Percentiles rank a stretch among this genome's conserved stretches.
These are phyloP conservation scores for Ophiosphaerella herpotricha DNA, from an alignment of 2,329 filamentous ascomycete genomes.

Conservation along the genomic window DNA sequence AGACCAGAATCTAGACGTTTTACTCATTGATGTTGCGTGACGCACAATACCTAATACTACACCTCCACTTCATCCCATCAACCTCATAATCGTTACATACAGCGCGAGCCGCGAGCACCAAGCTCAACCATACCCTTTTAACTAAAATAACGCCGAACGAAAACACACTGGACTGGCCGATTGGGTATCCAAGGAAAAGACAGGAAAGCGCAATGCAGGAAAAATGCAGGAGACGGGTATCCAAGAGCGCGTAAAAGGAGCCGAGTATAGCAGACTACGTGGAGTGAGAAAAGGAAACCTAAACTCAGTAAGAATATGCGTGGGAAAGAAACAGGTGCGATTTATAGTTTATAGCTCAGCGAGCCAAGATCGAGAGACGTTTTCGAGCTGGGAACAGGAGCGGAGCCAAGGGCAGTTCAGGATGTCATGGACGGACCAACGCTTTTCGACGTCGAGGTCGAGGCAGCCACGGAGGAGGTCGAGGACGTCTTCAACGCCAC, in stretches of 20 bases:
- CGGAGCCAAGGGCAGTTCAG: slow-evolving; percentile 61
- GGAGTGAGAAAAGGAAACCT: too few species aligned
- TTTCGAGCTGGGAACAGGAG: slow-evolving; percentile 36
- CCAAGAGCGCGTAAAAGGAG: slow-evolving; percentile 8
- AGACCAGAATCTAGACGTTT: too few species aligned
- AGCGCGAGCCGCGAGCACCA: too few species aligned
- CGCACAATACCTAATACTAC: too few species aligned
- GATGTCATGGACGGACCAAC: slow-evolving; percentile 63
- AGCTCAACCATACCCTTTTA: too few species aligned
- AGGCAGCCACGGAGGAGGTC: slow-evolving; percentile 66
- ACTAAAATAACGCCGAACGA: too few species aligned
- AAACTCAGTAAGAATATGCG: too few species aligned
- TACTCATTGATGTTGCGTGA: too few species aligned
- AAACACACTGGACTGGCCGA: background rate
- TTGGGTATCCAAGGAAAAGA: slow-evolving; percentile 4
- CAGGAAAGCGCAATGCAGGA: background rate
- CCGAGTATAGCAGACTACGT: too few species aligned
- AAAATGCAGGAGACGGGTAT: slow-evolving; percentile 27
- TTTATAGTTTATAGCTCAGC: slow-evolving; percentile 14
- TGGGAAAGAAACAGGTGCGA: too few species aligned
- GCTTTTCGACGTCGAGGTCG: slow-evolving; percentile 58
- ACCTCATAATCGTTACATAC: too few species aligned
- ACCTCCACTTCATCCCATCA: too few species aligned
- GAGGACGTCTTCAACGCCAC: slow-evolving; percentile 52
- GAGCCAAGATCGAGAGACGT: slow-evolving; percentile 37